phyloP scores from a whole-genome alignment of 2,329 filamentous ascomycete species.

The Emergomyces africanus region DNA sequence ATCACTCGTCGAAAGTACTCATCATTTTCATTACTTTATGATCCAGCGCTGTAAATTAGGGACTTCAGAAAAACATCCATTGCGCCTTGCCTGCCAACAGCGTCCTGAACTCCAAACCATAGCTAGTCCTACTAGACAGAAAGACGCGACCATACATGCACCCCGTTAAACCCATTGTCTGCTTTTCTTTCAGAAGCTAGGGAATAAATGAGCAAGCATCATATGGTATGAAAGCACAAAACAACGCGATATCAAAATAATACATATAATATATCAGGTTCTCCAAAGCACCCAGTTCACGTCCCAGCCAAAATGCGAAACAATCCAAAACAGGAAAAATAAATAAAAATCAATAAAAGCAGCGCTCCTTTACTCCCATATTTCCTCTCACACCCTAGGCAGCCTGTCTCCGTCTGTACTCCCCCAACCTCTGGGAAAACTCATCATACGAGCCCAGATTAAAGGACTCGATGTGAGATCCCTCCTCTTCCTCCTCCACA shows the following conservation, averaged over 20 bases:
- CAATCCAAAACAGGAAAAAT: not conserved
- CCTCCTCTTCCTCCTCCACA: not conserved
- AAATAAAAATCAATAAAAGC: constrained; percentile 2
- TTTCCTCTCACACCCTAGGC: not conserved
- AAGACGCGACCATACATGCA: not conserved
- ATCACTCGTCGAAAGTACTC: not conserved
- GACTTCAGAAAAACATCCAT: not conserved
- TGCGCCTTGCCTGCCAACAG: not conserved
- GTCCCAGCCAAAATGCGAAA: not conserved
- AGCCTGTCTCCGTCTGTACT: not conserved
- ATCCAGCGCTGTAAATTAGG: not conserved
- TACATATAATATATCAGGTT: not conserved
- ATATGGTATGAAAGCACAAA: not conserved
- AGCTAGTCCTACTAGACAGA: not conserved
- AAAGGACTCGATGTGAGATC: not conserved
- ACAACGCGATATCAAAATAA: not conserved
- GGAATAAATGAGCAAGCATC: not conserved
- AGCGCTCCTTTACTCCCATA: not conserved
- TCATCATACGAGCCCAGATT: not conserved
- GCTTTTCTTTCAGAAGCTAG: not conserved
- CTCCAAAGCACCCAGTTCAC: not conserved
- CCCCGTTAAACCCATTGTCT: not conserved
- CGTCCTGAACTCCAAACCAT: not conserved
- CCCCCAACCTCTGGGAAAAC: not conserved
- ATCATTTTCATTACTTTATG: not conserved